A percentile compares a stretch with the other conserved stretches of the same genome.
Evolutionary conservation across 2,329 filamentous ascomycete species (phyloP).

Genomic region (Colletotrichum musicola): DNA sequence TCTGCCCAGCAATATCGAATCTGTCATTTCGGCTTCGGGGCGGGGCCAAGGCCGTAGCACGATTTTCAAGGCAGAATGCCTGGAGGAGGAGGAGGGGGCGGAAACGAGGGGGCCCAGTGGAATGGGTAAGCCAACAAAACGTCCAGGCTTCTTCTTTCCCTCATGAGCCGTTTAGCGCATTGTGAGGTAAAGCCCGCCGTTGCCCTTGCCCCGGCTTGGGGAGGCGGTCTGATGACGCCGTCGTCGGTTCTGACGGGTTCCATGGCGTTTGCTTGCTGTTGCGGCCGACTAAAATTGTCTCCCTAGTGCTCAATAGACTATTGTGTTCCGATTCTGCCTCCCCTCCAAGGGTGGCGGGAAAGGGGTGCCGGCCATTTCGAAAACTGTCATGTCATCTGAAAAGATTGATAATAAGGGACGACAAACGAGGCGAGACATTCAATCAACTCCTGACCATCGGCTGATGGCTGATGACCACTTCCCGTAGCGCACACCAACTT

Average conservation of each 20-base stretch:
- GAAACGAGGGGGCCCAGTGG: not conserved
- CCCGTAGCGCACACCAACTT: not conserved
- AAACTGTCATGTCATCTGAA: conserved; percentile 6
- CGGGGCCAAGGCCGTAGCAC: not conserved
- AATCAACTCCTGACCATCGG: conserved; percentile 33
- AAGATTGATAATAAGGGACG: conserved; percentile 15
- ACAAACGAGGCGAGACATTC: conserved; percentile 27
- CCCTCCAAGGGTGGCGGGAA: conserved; percentile 11
- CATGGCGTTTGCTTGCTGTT: conserved; percentile 2
- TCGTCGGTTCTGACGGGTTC: not conserved
- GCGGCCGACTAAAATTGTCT: not conserved
- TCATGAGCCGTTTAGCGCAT: too few species aligned
- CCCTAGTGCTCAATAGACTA: too few species aligned
- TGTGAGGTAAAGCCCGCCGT: too few species aligned
- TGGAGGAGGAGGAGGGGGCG: not conserved
- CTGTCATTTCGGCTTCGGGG: conserved; percentile 24
- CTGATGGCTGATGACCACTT: not conserved
- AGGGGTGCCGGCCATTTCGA: not conserved
- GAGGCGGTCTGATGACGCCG: not conserved
- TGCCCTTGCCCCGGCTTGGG: not conserved
- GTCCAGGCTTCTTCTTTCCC: not conserved
- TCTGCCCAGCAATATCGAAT: conserved; percentile 17
- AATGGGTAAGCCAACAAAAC: not conserved
- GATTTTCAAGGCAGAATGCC: conserved; percentile 14
- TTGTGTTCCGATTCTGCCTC: not conserved